Base-by-base conservation (phyloP, 768 basidiomycete species). In the Termitomyces heimii region DNA sequence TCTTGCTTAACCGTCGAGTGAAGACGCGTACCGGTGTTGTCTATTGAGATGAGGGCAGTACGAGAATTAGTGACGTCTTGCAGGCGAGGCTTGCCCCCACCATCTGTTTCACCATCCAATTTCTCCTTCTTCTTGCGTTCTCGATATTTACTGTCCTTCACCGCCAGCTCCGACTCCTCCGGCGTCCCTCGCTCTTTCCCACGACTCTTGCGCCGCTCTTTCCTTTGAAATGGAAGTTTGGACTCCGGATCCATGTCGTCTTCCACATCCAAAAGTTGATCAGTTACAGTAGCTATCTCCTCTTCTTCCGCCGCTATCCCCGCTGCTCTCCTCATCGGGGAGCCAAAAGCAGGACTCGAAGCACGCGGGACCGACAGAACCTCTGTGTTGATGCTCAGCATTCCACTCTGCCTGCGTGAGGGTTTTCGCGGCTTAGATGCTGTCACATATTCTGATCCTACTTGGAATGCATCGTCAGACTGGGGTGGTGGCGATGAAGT, bases 321-420 rank as follows among this genome's bases (percentile, higher is more conserved):
- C 13, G 83, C 82, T 56, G 78, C 77, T 61, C 79, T 70, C 45
- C 82, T 77, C 31, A 78, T 75, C 31, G 85, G 84, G 2, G 83
- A 86, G 6, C 84, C 87, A 61, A 85, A 83, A 1, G 85, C 84
- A 3, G 87, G 88, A 61, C 86, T 89, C 1, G 82, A 75, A 26
- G 84, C 80, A 56, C 86, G 78, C 9, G 78, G 83, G 18, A 75
- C 75, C 24, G 77, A 65, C 24, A 77, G 62, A 16, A 72, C 65
- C 14, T 75, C 75, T 16, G 70, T 70, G 56, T 68, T 70, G 20
- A 79, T 69, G 56, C 72, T 77, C 51, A 91, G 68, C 42, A 89
- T 71, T 12, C 88, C 86, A 57, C 80, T 81, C 64, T 78, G 79
- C 46, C 78, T 65, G 58, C 78, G 69, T 47, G 75, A 61, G 18